Percentiles rank a stretch among this genome's conserved stretches.
Conservation (phyloP, 192 early-diverging fungal genomes). For the Coemansia furcata region DNA sequence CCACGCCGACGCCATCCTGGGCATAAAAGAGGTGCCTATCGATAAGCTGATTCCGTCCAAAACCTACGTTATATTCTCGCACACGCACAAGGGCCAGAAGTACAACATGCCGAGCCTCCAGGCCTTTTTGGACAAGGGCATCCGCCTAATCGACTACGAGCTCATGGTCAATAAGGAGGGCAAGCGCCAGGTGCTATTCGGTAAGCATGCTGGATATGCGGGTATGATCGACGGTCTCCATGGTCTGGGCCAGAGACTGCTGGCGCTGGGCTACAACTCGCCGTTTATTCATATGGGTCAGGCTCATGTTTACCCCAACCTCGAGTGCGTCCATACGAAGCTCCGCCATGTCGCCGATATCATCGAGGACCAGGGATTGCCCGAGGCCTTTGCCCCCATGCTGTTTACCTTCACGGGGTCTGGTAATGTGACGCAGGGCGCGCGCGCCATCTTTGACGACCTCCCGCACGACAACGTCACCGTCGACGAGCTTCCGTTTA, state of each 20-base stretch:
- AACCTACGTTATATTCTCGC: constrained; percentile 94
- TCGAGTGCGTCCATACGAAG: constrained; percentile 61
- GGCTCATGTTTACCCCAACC: constrained; percentile 70
- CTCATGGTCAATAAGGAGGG: constrained; percentile 74
- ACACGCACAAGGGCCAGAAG: constrained; percentile 95
- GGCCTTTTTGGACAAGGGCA: constrained; percentile 83
- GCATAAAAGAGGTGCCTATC: constrained; percentile 94
- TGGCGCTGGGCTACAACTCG: constrained; percentile 88
- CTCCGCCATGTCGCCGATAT: constrained; percentile 69
- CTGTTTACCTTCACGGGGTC: constrained; percentile 87
- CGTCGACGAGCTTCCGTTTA: constrained; percentile 60
- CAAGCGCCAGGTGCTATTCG: constrained; percentile 87
- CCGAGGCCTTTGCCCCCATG: constrained; percentile 85
- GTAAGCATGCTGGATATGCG: constrained; percentile 91
- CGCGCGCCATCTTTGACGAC: constrained; percentile 84
- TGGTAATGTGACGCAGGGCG: constrained; percentile 91
- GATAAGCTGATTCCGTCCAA: constrained; percentile 79
- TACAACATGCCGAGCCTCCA: constrained; percentile 93
- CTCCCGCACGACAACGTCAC: constrained; percentile 90
- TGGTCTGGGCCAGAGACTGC: constrained; percentile 84
- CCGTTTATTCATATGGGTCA: constrained; percentile 86
- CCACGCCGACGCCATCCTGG: constrained; percentile 85
- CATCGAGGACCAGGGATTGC: constrained; percentile 85
- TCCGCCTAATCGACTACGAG: constrained; percentile 95
- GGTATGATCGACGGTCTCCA: constrained; percentile 93